Percentiles rank a stretch among this genome's conserved stretches.
phyloP scores from a whole-genome alignment of 768 basidiomycete genomes.

The Termitomyces sp. region DNA sequence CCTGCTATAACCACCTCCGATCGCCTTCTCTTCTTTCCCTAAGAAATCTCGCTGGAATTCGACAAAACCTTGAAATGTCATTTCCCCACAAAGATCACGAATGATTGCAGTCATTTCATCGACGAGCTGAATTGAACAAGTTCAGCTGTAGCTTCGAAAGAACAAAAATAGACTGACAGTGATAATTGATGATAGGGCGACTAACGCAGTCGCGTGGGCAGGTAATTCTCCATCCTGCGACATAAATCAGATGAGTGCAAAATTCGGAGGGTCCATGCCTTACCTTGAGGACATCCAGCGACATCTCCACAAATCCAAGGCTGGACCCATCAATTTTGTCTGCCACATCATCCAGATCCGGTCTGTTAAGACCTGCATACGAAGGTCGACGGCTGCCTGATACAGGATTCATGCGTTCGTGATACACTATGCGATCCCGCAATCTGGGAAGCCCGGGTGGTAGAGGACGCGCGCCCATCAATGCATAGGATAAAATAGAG shows the following conservation, averaged over 20 bases:
- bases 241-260: not conserved
- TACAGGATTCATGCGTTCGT: slow-evolving; percentile 28
- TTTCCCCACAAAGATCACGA: slow-evolving; percentile 39
- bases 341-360: slow-evolving; percentile 21
- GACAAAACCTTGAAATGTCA: slow-evolving; percentile 36
- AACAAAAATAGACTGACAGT: slow-evolving; percentile 23
- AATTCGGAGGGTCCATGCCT: slow-evolving; percentile 5
- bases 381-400: slow-evolving; percentile 3
- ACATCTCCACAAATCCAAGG: slow-evolving; percentile 39
- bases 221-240: slow-evolving; percentile 39
- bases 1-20: slow-evolving; percentile 23
- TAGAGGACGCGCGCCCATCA: slow-evolving; percentile 32
- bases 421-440: slow-evolving; percentile 42
- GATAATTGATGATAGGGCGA: slow-evolving; percentile 38
- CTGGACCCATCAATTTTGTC: slow-evolving; percentile 37
- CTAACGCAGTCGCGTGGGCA: slow-evolving; percentile 40
- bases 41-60: slow-evolving; percentile 34
- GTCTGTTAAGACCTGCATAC: slow-evolving; percentile 1
- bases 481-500: slow-evolving; percentile 34
- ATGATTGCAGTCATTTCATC: slow-evolving; percentile 39
- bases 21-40: slow-evolving; percentile 34
- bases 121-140: slow-evolving; percentile 26
- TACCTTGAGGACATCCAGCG: slow-evolving; percentile 36
- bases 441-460: slow-evolving; percentile 37
- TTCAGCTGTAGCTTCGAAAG: not conserved